Evolutionary conservation across 2,329 filamentous ascomycete species (phyloP), one percentile per base, ranked within the genome.

Genomic region (Juglanconis sp.): DNA sequence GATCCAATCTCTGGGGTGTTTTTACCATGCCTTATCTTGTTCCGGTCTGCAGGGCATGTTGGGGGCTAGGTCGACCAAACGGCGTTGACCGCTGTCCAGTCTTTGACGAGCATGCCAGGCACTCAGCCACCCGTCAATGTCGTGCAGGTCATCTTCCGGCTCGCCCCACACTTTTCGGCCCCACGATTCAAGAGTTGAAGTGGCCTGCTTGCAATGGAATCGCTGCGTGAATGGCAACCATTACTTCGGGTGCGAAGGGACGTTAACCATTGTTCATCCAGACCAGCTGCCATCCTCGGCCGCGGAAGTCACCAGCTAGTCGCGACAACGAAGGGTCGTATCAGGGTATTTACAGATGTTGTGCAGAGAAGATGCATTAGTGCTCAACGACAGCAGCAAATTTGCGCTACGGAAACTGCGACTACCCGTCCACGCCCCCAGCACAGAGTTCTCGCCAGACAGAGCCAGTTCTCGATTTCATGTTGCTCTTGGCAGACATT

Each of bases 111-210:
- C 9, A 54, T 42, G 38, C 40, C 50, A 42, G 35, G 57, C 35
- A 30, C n/a, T 51, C 50, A 51, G 51, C 30, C 50, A 38, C 15
- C 24, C 13, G 7, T 4, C 38, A 4, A 13, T 42, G 38, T 42
- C 38, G 53, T 60, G 48, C 53, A 57, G 54, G 57, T 57, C 57
- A 63, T 57, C 35, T 48, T 44, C 36, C 55, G 55, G 42, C 40
- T 38, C n/a, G 44, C 51, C 11, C 30, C 51, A 31, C 9, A 11
- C n/a, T 56, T 3, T 35, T 46, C 10, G 34, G 9, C 31, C 15
- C 47, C 38, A 38, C 50, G 35, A 5, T n/a, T 54, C 31, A 8
- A 34, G 44, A 34, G 51, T 31, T 10, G 8, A 31, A 10, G n/a
- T 42, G 10, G 32, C 11, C 8, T 17, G 13, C n/a, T 40, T 44